Base-by-base conservation (phyloP, 345 rosid species). In the Toxicodendron radicans region DNA sequence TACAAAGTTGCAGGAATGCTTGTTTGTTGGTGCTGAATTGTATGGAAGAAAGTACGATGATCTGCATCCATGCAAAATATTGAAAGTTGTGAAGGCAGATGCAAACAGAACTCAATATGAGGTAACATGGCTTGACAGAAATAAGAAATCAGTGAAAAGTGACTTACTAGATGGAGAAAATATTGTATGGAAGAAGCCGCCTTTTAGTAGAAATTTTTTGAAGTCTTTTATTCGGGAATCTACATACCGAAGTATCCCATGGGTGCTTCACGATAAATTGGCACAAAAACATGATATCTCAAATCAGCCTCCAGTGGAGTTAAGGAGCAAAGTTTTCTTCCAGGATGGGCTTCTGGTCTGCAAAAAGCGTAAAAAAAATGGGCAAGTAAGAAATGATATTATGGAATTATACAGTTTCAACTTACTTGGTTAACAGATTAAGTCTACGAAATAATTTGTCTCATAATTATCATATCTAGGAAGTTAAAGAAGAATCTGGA, bases 141-240 rank as follows among this genome's bases (percentile, higher is more conserved):
- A 85, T 64, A 85, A 81, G 78, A 82, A 88, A 77, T 80, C 78
- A 79, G 54, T 30, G 62, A 95, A 80, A 79, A 85, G 63, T 71
- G 74, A 86, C 18, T 43, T 87, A 48, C 82, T 93, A 68, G 75
- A 64, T 73, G 85, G 82, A 80, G 89, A 88, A 75, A 91, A 88
- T 80, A 84, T 95, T 71, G 79, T 81, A 18, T 79, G 85, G 90
- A 95, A 90, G 81, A 95, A 89, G 77, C 67, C 79, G 61, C 96
- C 95, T 13, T 81, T 82, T 76, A 91, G 97, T 85, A 86, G 97
- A 86, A 83, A 83, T 33, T 66, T 87, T 86, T 84, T 95, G 74
- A 95, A 89, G 89, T 88, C 97, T 77, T 91, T 95, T 81, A 89
- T 93, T 79, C 90, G 99, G 81, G 92, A 93, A 75, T 90, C 98